These are phyloP conservation scores for Ogataea trehalophila DNA, from an alignment of 805 yeast species.

Conservation along the genomic window DNA sequence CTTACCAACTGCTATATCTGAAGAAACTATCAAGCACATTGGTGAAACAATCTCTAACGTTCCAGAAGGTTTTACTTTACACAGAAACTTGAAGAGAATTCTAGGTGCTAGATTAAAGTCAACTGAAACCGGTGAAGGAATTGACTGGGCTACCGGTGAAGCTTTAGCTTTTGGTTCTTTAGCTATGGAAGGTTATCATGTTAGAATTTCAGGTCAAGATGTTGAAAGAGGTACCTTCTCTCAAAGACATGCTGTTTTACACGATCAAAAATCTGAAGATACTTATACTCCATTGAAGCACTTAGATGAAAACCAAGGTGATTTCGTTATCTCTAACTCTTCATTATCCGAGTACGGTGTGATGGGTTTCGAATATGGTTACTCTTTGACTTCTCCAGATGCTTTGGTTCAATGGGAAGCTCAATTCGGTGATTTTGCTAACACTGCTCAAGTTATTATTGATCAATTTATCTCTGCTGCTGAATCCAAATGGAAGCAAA, in stretches of 20 bases:
- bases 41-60: slow-evolving; percentile 76
- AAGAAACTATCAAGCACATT: slow-evolving; percentile 62
- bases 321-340: slow-evolving; percentile 85
- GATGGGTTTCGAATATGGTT: slow-evolving; percentile 98
- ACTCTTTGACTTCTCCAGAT: slow-evolving; percentile 95
- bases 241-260: slow-evolving; percentile 97
- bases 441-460: slow-evolving; percentile 95
- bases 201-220: slow-evolving; percentile 98
- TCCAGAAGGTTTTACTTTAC: slow-evolving; percentile 86
- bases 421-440: slow-evolving; percentile 99
- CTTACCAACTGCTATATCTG: slow-evolving; percentile 88
- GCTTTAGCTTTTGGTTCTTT: slow-evolving; percentile 96
- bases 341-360: slow-evolving; percentile 98
- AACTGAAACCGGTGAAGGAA: slow-evolving; percentile 78
- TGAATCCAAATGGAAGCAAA: slow-evolving; percentile 98
- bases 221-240: slow-evolving; percentile 99
- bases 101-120: slow-evolving; percentile 82
- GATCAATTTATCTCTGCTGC: slow-evolving; percentile 97
- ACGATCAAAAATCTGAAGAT: slow-evolving; percentile 85
- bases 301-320: slow-evolving; percentile 76
- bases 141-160: slow-evolving; percentile 99
- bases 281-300: slow-evolving; percentile 83
- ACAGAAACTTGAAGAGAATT: slow-evolving; percentile 94
- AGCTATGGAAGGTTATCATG: slow-evolving; percentile 89
- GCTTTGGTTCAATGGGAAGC: slow-evolving; percentile 99